A percentile compares a stretch with the other conserved stretches of the same genome.
Evolutionary conservation across 139 green algal species (phyloP).

Genomic region (Raphidocelis subcapitata): DNA sequence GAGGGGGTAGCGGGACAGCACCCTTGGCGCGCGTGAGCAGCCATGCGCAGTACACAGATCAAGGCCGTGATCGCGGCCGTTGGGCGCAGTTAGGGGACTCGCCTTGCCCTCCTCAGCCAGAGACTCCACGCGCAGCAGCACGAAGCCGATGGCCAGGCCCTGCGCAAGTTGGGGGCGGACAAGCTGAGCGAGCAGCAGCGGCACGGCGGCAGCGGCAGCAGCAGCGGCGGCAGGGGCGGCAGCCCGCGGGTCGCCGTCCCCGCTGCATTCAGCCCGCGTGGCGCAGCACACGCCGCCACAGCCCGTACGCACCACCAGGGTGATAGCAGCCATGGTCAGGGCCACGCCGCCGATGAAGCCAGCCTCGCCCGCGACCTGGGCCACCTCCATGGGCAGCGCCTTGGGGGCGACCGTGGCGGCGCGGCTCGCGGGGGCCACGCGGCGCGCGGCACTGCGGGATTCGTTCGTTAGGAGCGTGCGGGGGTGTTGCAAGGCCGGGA

Average conservation of each 20-base stretch:
- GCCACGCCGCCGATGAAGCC: constrained; percentile 77
- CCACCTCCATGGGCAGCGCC: constrained; percentile 61
- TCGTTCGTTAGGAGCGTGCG: no score
- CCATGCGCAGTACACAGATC: no score
- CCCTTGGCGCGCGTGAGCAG: no score
- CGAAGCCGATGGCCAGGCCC: constrained; percentile 93
- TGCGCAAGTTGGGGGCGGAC: constrained; percentile 41
- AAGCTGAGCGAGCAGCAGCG: neutral
- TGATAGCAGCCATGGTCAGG: constrained; percentile 82
- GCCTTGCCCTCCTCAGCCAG: constrained; percentile 90
- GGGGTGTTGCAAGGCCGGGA: no score
- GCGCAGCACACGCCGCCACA: neutral
- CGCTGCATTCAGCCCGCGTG: no score
- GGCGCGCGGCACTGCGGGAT: no score
- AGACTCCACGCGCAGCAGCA: constrained; percentile 88
- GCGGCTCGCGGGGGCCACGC: neutral
- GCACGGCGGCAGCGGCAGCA: neutral
- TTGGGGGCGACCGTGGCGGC: constrained; percentile 8
- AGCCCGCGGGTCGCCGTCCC: no score
- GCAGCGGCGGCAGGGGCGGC: neutral
- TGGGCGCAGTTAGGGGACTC: no score
- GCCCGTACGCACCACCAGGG: constrained; percentile 71
- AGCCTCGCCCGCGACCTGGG: constrained; percentile 77
- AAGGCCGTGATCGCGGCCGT: no score
- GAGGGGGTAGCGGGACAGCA: no score